Conservation (phyloP, 257 asterid species). For the Jaltomata sinuosa region DNA sequence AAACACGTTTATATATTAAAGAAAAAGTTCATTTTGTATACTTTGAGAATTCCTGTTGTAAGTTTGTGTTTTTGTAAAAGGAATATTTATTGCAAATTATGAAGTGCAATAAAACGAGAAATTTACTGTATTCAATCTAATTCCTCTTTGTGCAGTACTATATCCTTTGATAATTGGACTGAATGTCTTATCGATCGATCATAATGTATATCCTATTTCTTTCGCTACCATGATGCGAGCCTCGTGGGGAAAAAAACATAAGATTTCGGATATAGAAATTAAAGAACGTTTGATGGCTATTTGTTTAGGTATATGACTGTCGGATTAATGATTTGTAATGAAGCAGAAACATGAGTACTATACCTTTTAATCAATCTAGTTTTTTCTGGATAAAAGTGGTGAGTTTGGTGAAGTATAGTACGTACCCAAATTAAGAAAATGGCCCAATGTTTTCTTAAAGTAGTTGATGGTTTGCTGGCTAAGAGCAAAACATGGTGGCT, state of each 20-base stretch:
- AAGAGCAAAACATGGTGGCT: not conserved
- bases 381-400: not conserved
- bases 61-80: not conserved
- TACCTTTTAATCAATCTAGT: not conserved
- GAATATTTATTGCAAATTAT: not conserved
- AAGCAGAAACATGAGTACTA: not conserved
- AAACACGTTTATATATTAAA: not conserved
- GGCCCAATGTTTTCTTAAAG: not conserved
- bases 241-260: not conserved
- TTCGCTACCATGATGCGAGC: not conserved
- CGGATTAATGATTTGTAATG: not conserved
- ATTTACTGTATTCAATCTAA: not conserved
- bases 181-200: not conserved
- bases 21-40: not conserved
- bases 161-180: not conserved
- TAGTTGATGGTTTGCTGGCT: not conserved
- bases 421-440: not conserved
- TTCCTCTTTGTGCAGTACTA: not conserved
- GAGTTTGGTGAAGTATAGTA: not conserved
- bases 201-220: not conserved
- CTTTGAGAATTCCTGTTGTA: not conserved
- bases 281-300: not conserved
- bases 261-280: not conserved
- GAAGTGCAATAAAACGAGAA: not conserved
- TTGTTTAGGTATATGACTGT: not conserved